Base-by-base conservation (phyloP, 108 stramenopile genomes). In the Skeletonema menzelii region DNA sequence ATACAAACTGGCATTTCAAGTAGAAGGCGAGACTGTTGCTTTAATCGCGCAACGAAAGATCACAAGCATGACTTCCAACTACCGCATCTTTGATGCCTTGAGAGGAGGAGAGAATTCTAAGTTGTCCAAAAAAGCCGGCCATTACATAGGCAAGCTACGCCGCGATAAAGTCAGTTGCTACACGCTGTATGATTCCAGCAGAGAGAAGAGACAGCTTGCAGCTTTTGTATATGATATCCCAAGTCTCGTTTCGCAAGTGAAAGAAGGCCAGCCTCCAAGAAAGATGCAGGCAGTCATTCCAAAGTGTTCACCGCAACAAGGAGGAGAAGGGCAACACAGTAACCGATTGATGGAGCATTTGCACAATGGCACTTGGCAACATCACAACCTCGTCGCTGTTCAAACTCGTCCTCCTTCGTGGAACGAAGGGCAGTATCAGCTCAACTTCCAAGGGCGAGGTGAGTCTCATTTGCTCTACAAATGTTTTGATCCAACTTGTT, bases 141-240 rank as follows among this genome's bases (percentile, higher is more conserved):
- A 90, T 38, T 90, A 90, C 81, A 68, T 90, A 13, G 89, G 91
- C 1, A 90, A 92, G 44, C 71, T 90, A 12, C 62, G 85, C 20
- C 75, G 66, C 4, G 70, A 81, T 12, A 68, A 72, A 26, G 85
- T 49, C 76, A 82, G 47, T 44, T 70, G 67, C 28, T 65, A 75
- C 38, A 79, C 73, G 27, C 60, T 79, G 7, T 79, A 79, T 46
- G 62, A 32, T 31, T 57, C 82, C n/a, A 59, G 59, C 22, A 47
- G 76, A 38, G 82, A 83, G 47, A 67, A 85, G 59, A 81, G 86
- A 31, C 84, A 88, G 68, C 70, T 85, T 20, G 90, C 85, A 4
- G 87, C 85, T 4, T 80, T 82, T 63, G 69, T 75, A 10, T 91
- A 88, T 44, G 88, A 86, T 15, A 72, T 71, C 49, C 73, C 86